A percentile compares a stretch with the other conserved stretches of the same genome.
These are phyloP conservation scores for Grosmannia serpens DNA, from an alignment of 2,329 filamentous ascomycete species.

Conservation along the genomic window DNA sequence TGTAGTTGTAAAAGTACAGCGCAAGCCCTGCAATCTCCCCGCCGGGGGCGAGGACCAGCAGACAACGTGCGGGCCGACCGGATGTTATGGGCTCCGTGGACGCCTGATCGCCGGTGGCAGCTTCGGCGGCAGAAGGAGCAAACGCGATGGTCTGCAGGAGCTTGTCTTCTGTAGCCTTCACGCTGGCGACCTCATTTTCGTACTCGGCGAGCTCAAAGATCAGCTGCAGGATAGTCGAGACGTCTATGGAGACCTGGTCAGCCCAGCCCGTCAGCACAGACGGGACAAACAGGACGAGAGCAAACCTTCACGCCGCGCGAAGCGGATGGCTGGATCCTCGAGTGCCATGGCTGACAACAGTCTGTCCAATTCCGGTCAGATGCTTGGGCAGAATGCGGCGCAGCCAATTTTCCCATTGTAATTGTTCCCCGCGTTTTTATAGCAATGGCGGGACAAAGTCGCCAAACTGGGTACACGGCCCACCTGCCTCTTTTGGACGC, in stretches of 20 bases:
- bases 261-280: not conserved
- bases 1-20: constrained; percentile 92
- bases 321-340: constrained; percentile 31
- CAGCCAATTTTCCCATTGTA: no score
- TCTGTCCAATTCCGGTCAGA: no score
- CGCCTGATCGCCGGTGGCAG: constrained; percentile 17
- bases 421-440: not conserved
- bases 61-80: constrained; percentile 58
- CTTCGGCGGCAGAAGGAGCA: constrained; percentile 36
- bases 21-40: constrained; percentile 59
- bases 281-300: not conserved
- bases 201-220: constrained; percentile 82
- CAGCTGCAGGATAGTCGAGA: constrained; percentile 66
- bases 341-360: constrained; percentile 17
- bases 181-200: constrained; percentile 62
- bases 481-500: not conserved
- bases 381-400: no score
- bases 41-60: constrained; percentile 48
- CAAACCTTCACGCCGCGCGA: constrained; percentile 49
- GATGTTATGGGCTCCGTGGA: constrained; percentile 44
- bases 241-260: constrained; percentile 43
- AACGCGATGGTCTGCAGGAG: constrained; percentile 72
- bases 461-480: not conserved
- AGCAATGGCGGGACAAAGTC: not conserved
- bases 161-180: constrained; percentile 66